A percentile compares a stretch with the other conserved stretches of the same genome.
These are phyloP conservation scores for Cadophora malorum DNA, from an alignment of 2,329 filamentous ascomycete species.

Conservation along the genomic window DNA sequence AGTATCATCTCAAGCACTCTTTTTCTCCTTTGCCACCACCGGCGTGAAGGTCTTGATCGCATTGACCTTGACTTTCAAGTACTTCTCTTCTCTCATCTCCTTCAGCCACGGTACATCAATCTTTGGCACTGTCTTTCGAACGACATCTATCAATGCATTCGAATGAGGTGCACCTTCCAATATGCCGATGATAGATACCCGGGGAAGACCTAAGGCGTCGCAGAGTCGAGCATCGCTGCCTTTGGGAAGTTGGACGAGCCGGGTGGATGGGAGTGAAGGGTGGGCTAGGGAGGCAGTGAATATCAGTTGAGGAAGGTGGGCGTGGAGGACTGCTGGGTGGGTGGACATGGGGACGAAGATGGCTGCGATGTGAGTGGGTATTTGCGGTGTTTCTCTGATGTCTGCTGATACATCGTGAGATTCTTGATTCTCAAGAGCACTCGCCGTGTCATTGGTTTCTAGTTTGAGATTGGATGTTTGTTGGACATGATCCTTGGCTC, in stretches of 20 bases:
- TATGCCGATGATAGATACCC: conserved; percentile 70
- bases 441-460: neutral
- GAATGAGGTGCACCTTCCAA: conserved; percentile 61
- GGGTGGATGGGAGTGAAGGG: conserved; percentile 51
- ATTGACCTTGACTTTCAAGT: conserved; percentile 56
- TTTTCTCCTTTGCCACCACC: conserved; percentile 26
- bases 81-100: conserved; percentile 49
- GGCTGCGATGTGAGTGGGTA: conserved; percentile 46
- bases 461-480: neutral
- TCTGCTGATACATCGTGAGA: neutral
- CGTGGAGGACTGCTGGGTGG: conserved; percentile 63
- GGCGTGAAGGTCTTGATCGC: conserved; percentile 48
- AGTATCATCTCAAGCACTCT: neutral
- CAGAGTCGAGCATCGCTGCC: conserved; percentile 64
- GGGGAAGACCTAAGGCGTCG: conserved; percentile 62
- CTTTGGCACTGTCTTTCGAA: conserved; percentile 57
- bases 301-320: conserved; percentile 64
- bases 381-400: neutral
- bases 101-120: conserved; percentile 64
- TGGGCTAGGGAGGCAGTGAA: conserved; percentile 55
- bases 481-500: neutral
- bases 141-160: conserved; percentile 62
- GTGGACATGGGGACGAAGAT: conserved; percentile 65
- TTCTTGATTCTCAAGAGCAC: neutral
- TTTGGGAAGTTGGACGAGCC: conserved; percentile 68